Conservation (phyloP, 768 basidiomycete species). For the Suillus hirtellus region DNA sequence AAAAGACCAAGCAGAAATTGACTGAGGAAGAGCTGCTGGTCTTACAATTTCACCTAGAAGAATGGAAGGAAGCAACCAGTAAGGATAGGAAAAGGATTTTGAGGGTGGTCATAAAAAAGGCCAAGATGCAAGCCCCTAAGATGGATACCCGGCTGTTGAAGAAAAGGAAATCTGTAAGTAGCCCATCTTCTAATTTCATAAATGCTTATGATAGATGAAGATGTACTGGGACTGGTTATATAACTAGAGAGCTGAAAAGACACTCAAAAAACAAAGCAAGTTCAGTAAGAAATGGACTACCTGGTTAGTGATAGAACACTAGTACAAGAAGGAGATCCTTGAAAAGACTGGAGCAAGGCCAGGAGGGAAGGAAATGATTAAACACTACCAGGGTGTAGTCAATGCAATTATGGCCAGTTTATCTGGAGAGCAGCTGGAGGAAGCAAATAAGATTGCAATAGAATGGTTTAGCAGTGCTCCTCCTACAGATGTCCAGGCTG, state of each 20-base stretch:
- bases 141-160: not conserved
- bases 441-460: no score
- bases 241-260: not conserved
- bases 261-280: not conserved
- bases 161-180: not conserved
- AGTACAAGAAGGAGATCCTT: no score
- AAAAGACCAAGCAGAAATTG: no score
- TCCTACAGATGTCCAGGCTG: not conserved
- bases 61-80: no score
- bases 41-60: no score
- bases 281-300: not conserved
- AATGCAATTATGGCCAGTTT: not conserved
- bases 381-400: not conserved
- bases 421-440: no score
- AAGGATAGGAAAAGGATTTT: not conserved
- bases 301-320: no score
- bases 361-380: not conserved
- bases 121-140: not conserved
- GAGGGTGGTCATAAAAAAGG: not conserved
- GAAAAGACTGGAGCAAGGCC: not conserved
- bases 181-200: not conserved
- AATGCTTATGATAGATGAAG: not conserved
- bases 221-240: slow-evolving; percentile 1
- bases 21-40: no score
- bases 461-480: not conserved